phyloP scores from a whole-genome alignment of 139 green algal genomes.

The Tetraselmis chui region DNA sequence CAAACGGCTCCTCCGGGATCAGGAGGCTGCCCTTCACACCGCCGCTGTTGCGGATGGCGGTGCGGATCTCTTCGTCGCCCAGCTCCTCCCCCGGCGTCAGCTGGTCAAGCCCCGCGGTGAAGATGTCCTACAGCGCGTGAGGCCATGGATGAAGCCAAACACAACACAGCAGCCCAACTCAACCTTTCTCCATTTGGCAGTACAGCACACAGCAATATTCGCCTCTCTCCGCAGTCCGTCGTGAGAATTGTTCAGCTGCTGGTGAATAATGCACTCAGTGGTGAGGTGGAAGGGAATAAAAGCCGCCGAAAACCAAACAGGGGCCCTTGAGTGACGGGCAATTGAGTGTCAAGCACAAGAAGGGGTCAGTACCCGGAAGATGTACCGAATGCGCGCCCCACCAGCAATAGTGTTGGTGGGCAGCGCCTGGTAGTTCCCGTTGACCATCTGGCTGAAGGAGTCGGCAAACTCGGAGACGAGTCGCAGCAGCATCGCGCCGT shows the following conservation, averaged over 20 bases:
- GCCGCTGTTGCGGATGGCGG: conserved; percentile 86
- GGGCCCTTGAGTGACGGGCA: too few species aligned
- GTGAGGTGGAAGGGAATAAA: too few species aligned
- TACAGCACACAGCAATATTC: background rate
- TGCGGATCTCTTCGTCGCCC: conserved; percentile 79
- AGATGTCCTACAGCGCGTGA: conserved; percentile 63
- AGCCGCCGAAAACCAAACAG: too few species aligned
- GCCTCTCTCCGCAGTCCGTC: background rate
- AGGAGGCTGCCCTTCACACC: conserved; percentile 74
- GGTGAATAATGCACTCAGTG: too few species aligned
- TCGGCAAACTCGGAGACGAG: conserved; percentile 79
- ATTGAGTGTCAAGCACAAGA: too few species aligned
- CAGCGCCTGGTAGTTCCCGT: conserved; percentile 69
- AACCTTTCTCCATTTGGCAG: background rate
- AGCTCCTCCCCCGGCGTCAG: conserved; percentile 60
- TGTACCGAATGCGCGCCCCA: conserved; percentile 73
- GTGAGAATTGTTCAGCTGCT: too few species aligned
- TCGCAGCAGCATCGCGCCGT: conserved; percentile 64
- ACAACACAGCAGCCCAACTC: background rate
- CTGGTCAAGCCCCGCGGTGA: conserved; percentile 43
- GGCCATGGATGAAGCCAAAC: background rate
- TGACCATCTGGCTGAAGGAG: conserved; percentile 69
- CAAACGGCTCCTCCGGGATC: conserved; percentile 91
- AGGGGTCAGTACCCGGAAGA: conserved; percentile 63
- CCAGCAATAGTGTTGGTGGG: conserved; percentile 72